A percentile compares a stretch with the other conserved stretches of the same genome.
Evolutionary conservation across 768 basidiomycete genomes (phyloP).

Genomic region (Boletus sp.): DNA sequence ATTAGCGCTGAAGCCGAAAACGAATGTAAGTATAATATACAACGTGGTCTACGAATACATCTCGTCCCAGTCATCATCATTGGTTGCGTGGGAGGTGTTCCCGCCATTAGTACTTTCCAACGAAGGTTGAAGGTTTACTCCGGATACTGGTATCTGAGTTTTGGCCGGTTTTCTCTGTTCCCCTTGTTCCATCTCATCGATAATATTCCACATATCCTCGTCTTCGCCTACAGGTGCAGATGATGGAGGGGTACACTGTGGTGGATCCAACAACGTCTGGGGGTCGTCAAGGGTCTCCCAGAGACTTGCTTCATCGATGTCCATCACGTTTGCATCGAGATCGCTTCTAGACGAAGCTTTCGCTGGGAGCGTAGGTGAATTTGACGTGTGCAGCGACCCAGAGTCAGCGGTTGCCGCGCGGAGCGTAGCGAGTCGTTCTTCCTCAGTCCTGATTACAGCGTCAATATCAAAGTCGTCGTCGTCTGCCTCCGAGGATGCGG

Average conservation of each 20-base stretch:
- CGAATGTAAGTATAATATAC: not conserved
- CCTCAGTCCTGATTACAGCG: constrained; percentile 47
- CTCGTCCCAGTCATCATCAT: constrained; percentile 61
- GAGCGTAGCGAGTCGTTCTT: constrained; percentile 31
- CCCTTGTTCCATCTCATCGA: constrained; percentile 51
- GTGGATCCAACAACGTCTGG: not conserved
- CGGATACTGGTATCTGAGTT: constrained; percentile 24
- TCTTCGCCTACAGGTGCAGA: constrained; percentile 39
- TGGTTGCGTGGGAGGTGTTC: constrained; percentile 26
- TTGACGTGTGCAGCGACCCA: not conserved
- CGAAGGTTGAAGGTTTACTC: constrained; percentile 18
- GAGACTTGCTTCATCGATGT: constrained; percentile 40
- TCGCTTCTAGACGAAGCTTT: constrained; percentile 7
- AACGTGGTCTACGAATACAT: constrained; percentile 48
- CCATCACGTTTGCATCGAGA: constrained; percentile 15
- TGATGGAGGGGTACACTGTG: not conserved
- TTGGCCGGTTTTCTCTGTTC: constrained; percentile 4
- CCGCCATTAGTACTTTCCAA: constrained; percentile 7
- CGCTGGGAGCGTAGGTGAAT: constrained; percentile 2
- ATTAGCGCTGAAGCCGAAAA: not conserved
- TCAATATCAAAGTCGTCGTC: constrained; percentile 55
- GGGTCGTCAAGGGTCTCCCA: constrained; percentile 31
- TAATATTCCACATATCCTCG: constrained; percentile 72
- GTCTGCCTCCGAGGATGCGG: constrained; percentile 40
- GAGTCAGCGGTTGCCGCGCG: constrained; percentile 12